Percentiles rank a stretch among this genome's conserved stretches.
Conservation (phyloP, 2,329 filamentous ascomycete genomes). For the Dothideomycetes sp. region DNA sequence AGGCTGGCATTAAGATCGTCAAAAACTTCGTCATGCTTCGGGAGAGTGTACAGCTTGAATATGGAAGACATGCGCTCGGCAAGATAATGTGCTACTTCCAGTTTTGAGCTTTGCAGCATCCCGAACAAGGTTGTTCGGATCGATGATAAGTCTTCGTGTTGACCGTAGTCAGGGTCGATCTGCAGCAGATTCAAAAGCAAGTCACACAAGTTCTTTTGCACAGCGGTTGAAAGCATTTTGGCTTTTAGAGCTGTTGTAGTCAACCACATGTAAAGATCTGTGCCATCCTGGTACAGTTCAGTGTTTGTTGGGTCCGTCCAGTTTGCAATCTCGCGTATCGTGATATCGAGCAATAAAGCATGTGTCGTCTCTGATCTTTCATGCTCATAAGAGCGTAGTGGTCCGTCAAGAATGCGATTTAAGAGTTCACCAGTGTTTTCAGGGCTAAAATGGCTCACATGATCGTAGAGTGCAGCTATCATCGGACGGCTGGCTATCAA, state of each 20-base stretch:
- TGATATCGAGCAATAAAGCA: constrained; percentile 54
- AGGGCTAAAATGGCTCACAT: constrained; percentile 3
- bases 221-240: constrained; percentile 56
- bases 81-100: constrained; percentile 66
- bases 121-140: constrained; percentile 62
- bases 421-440: neutral
- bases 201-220: constrained; percentile 55
- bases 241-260: constrained; percentile 55
- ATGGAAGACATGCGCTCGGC: constrained; percentile 58
- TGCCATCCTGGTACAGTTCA: constrained; percentile 53
- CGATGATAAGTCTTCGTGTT: constrained; percentile 45
- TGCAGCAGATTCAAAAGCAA: constrained; percentile 63
- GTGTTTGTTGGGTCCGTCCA: constrained; percentile 50
- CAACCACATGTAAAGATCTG: constrained; percentile 71
- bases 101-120: constrained; percentile 55
- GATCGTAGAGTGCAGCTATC: constrained; percentile 13
- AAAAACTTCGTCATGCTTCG: constrained; percentile 73
- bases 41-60: constrained; percentile 73
- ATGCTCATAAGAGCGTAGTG: constrained; percentile 46
- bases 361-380: constrained; percentile 66
- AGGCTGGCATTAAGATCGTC: constrained; percentile 71
- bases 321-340: constrained; percentile 50
- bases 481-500: constrained; percentile 17
- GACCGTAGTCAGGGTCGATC: constrained; percentile 55
- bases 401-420: constrained; percentile 20